phyloP scores from a whole-genome alignment of 108 stramenopile genomes.

The Conticribra guillardii region DNA sequence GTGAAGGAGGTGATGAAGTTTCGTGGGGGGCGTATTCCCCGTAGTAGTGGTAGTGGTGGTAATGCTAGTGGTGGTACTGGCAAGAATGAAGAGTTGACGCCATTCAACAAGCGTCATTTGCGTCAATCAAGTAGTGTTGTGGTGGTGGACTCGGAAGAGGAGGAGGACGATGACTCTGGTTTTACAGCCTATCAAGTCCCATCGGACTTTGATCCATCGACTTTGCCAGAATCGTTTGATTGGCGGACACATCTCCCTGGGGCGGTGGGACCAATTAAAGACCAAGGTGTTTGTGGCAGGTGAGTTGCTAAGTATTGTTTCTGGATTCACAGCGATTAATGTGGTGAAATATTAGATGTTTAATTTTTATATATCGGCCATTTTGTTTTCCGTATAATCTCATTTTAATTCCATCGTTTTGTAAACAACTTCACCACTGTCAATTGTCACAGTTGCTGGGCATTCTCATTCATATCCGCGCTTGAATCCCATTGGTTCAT shows the following conservation, averaged over 20 bases:
- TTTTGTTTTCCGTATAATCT: too few species aligned
- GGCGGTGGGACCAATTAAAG: constrained; percentile 63
- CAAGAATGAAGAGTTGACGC: neutral
- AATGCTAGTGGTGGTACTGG: too few species aligned
- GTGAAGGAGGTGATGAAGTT: constrained; percentile 25
- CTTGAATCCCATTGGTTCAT: constrained; percentile 44
- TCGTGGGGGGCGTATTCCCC: constrained; percentile 28
- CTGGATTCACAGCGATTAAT: neutral
- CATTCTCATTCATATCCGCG: constrained; percentile 50
- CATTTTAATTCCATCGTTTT: too few species aligned
- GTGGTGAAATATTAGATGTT: neutral
- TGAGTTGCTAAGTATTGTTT: constrained; percentile 6
- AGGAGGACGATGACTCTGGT: neutral
- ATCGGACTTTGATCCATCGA: constrained; percentile 28
- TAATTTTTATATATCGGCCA: neutral
- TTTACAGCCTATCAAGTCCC: constrained; percentile 30
- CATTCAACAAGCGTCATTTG: neutral
- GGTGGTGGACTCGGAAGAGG: neutral
- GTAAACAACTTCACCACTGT: neutral
- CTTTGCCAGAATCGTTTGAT: constrained; percentile 35
- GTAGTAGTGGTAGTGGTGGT: too few species aligned
- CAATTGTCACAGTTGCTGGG: constrained; percentile 51
- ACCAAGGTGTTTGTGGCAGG: constrained; percentile 71
- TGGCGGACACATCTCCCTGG: constrained; percentile 38
- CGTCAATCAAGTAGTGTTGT: neutral